Percentiles rank a stretch among this genome's conserved stretches.
These are phyloP conservation scores for Sporothrix schenckii DNA, from an alignment of 2,329 filamentous ascomycete species.

Conservation along the genomic window DNA sequence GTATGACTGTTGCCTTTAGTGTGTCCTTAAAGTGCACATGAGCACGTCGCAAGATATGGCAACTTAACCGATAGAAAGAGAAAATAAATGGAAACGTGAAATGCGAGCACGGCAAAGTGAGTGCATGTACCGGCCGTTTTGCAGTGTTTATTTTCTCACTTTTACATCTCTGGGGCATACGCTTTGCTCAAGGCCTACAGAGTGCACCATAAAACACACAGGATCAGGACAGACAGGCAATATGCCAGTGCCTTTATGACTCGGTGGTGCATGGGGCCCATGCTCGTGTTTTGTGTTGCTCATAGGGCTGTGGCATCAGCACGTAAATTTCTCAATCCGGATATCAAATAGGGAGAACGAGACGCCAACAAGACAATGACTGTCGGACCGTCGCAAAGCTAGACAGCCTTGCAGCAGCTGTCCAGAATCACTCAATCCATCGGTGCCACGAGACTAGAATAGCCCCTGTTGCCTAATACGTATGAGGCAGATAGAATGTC, in stretches of 20 bases:
- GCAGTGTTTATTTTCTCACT: background rate
- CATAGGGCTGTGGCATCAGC: constrained; percentile 15
- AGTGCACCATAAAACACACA: background rate
- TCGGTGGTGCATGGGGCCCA: background rate
- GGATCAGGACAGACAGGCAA: background rate
- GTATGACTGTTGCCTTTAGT: constrained; percentile 2
- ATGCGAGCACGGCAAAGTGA: background rate
- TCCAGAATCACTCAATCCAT: background rate
- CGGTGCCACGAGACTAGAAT: background rate
- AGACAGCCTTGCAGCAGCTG: constrained; percentile 5
- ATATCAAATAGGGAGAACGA: background rate
- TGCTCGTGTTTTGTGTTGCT: background rate
- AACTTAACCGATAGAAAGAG: background rate
- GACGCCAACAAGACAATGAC: background rate
- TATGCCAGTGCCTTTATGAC: background rate
- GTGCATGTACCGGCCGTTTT: background rate
- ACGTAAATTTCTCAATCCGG: background rate
- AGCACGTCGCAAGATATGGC: background rate
- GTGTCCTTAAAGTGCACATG: background rate
- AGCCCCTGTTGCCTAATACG: background rate
- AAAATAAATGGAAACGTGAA: background rate
- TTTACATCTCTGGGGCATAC: background rate
- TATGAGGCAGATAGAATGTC: background rate
- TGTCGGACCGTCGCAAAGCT: background rate
- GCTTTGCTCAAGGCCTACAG: background rate